Conservation (phyloP, 129 eudicot genomes). For the Centella asiatica region DNA sequence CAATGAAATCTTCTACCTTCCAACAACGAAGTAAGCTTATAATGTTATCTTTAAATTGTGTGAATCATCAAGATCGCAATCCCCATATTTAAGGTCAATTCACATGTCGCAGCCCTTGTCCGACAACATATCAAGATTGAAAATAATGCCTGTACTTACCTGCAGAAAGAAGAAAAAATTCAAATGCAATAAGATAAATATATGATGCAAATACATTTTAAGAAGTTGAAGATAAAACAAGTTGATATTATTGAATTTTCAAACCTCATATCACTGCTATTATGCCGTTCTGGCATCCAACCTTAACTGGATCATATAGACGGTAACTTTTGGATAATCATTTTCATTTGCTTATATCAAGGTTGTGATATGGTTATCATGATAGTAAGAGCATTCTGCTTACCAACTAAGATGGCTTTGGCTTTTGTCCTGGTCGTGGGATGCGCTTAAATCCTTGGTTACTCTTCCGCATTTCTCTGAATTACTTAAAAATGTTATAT, state of each 20-base stretch:
- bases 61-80: background rate
- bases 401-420: constrained; percentile 63
- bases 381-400: background rate
- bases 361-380: background rate
- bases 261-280: too few species aligned
- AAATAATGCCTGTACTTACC: too few species aligned
- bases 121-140: constrained; percentile 12
- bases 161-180: too few species aligned
- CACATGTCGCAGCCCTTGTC: constrained; percentile 10
- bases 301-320: background rate
- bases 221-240: too few species aligned
- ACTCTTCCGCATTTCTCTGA: constrained; percentile 68
- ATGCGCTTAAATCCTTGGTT: constrained; percentile 65
- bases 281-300: background rate
- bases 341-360: background rate
- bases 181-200: too few species aligned
- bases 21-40: background rate
- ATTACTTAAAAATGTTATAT: constrained; percentile 14
- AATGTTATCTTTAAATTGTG: background rate
- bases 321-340: background rate
- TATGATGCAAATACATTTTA: too few species aligned
- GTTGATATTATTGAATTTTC: too few species aligned
- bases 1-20: background rate
- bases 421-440: constrained; percentile 49
- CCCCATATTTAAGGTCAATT: background rate